Percentiles rank a stretch among this genome's conserved stretches.
Evolutionary conservation across 805 yeast species (phyloP).

Genomic region (Starmera caribaea): DNA sequence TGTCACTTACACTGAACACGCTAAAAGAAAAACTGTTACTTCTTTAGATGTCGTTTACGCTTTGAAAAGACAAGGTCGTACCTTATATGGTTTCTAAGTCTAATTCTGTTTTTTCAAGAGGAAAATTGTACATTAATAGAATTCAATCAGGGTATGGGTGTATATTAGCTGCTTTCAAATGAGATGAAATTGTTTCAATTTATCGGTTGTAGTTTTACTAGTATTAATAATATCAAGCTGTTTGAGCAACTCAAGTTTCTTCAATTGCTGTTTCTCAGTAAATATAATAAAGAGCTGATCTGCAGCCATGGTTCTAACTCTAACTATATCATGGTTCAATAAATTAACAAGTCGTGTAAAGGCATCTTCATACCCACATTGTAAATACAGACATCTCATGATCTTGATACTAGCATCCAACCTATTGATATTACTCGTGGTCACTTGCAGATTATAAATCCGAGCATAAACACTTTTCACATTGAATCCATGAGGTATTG

Average conservation of each 20-base stretch:
- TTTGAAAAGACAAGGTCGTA: slow-evolving; percentile 99
- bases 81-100: slow-evolving; percentile 81
- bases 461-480: slow-evolving; percentile 32
- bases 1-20: slow-evolving; percentile 99
- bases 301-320: too few relatives aligned
- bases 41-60: slow-evolving; percentile 98
- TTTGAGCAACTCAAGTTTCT: too few relatives aligned
- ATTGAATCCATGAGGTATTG: slow-evolving; percentile 13
- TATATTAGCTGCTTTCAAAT: too few relatives aligned
- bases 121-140: too few relatives aligned
- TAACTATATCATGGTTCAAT: too few relatives aligned
- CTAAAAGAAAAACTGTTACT: slow-evolving; percentile 99
- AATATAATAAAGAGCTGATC: too few relatives aligned
- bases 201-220: too few relatives aligned
- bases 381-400: slow-evolving; percentile 29
- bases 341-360: slow-evolving; percentile 3
- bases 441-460: slow-evolving; percentile 47
- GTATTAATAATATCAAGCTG: too few relatives aligned
- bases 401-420: slow-evolving; percentile 31
- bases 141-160: too few relatives aligned
- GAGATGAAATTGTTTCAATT: too few relatives aligned
- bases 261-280: too few relatives aligned
- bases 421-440: slow-evolving; percentile 30
- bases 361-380: slow-evolving; percentile 10
- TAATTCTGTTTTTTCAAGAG: too few relatives aligned